Percentiles rank a stretch among this genome's conserved stretches.
These are phyloP conservation scores for Kodamaea derodonti DNA, from an alignment of 1,139 yeast genomes.

Conservation along the genomic window DNA sequence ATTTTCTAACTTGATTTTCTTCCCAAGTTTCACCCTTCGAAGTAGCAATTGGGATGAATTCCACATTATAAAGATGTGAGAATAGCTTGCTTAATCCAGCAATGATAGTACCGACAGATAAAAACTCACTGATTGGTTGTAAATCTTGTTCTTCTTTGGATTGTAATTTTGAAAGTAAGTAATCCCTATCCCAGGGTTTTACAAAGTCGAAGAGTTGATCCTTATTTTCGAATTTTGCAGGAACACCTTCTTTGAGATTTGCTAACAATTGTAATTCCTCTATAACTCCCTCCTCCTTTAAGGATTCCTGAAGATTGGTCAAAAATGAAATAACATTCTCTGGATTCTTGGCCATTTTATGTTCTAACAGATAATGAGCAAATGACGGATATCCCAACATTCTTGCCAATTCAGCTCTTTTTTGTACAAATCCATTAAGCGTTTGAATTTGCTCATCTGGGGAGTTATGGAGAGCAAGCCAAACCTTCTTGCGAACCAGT, in stretches of 20 bases:
- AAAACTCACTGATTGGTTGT: slow-evolving; percentile 39
- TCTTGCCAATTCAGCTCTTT: slow-evolving; percentile 68
- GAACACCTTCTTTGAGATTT: slow-evolving; percentile 26
- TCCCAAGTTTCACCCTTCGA: slow-evolving; percentile 85
- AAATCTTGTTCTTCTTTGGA: slow-evolving; percentile 6
- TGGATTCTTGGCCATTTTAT: slow-evolving; percentile 87
- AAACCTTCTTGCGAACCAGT: slow-evolving; percentile 59
- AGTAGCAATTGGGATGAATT: slow-evolving; percentile 64
- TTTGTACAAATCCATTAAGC: slow-evolving; percentile 56
- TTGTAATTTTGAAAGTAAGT: slow-evolving; percentile 32
- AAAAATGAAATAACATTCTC: slow-evolving; percentile 71
- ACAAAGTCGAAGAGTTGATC: slow-evolving; percentile 44
- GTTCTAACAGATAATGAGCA: slow-evolving; percentile 78
- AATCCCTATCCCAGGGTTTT: slow-evolving; percentile 93
- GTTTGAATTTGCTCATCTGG: slow-evolving; percentile 55
- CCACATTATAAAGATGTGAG: slow-evolving; percentile 68
- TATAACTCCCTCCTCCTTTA: slow-evolving; percentile 47
- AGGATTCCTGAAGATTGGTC: slow-evolving; percentile 47
- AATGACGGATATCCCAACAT: slow-evolving; percentile 70
- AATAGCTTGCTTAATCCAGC: slow-evolving; percentile 77
- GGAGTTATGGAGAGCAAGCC: slow-evolving; percentile 70
- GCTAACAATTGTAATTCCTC: slow-evolving; percentile 53
- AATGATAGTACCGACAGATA: slow-evolving; percentile 84
- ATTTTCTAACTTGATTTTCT: slow-evolving; percentile 69
- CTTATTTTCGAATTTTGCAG: slow-evolving; percentile 16